These are phyloP conservation scores for Coemansia guatemalensis DNA, from an alignment of 192 early-diverging fungal species.

Conservation along the genomic window DNA sequence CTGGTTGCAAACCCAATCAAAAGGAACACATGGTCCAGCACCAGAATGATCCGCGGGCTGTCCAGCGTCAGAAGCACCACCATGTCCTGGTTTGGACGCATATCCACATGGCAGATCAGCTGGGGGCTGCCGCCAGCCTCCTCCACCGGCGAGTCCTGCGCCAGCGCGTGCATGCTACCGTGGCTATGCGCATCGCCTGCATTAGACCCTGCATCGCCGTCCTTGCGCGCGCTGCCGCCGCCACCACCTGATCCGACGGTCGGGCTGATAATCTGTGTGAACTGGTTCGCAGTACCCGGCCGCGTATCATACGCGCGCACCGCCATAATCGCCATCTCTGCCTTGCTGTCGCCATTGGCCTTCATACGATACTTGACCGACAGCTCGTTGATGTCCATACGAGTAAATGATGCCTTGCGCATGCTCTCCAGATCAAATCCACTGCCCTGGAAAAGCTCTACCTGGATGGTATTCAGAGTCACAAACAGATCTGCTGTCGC, in stretches of 20 bases:
- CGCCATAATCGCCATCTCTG: constrained; percentile 67
- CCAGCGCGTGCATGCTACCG: constrained; percentile 47
- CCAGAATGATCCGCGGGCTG: constrained; percentile 79
- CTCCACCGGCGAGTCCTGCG: constrained; percentile 40
- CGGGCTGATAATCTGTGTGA: constrained; percentile 75
- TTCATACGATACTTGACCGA: constrained; percentile 59
- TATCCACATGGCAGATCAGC: constrained; percentile 51
- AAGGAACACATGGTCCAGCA: constrained; percentile 83
- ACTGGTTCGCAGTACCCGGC: constrained; percentile 70
- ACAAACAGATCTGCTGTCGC: constrained; percentile 59
- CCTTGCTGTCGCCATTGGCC: constrained; percentile 64
- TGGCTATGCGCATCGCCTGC: constrained; percentile 4
- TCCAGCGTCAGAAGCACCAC: constrained; percentile 74
- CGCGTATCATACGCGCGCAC: constrained; percentile 81
- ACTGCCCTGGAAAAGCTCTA: constrained; percentile 77
- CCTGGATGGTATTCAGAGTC: constrained; percentile 66
- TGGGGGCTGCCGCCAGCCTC: constrained; percentile 46
- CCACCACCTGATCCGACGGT: constrained; percentile 8
- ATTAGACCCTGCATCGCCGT: neutral
- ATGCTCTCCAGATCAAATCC: constrained; percentile 55
- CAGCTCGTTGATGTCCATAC: constrained; percentile 51
- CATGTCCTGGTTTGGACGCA: constrained; percentile 50
- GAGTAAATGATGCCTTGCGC: constrained; percentile 55
- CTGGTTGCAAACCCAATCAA: constrained; percentile 75
- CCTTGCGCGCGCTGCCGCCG: neutral